Evolutionary conservation across 768 basidiomycete species (phyloP), one percentile per base, ranked within the genome.

Genomic region (Trametes coccinea): DNA sequence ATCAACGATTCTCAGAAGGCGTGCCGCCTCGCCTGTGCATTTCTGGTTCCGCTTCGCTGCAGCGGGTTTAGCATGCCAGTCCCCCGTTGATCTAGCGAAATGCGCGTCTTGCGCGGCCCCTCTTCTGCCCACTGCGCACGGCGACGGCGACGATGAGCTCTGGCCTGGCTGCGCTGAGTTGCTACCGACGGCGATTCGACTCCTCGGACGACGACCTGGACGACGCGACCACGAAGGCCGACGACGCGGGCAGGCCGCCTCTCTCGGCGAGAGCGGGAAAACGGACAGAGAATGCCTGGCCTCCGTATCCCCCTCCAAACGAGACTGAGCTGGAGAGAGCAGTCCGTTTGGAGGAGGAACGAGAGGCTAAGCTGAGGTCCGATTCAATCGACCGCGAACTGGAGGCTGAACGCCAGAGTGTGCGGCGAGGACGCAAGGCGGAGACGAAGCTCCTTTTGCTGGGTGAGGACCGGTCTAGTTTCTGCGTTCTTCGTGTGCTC

Each of bases 301-400:
- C 75, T 0, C 76, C 76, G 11, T 50, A 56, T n/a, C 70, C 68
- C 1, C 73, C 77, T 2, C 64, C 67, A 2, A 66, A 74, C 56
- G 84, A 84, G 68, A 79, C 77, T 0, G 76, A 78, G 9, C 72
- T 76, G 5, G 76, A 82, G 47, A 74, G 73, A 13, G 72, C 73
- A n/a, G 62, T 66, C 44, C 76, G 84, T 14, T 57, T 81, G 30
- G 71, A 74, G 54, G 70, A 69, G 33, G 83, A 84, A 69, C 75
- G 74, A 29, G 78, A 82, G 64, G 85, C 84, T 13, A 82, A 82
- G 68, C 74, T 76, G 41, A 60, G 73, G 29, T 85, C 80, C 71
- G 83, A 86, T 61, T 71, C 72, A 6, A 88, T 88, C 67, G 84
- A 88, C 68, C 77, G 73, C n/a, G 74, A 74, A 47, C 70, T 88